phyloP scores from a whole-genome alignment of 345 rosid species.

The Chamaenerion angustifolium region DNA sequence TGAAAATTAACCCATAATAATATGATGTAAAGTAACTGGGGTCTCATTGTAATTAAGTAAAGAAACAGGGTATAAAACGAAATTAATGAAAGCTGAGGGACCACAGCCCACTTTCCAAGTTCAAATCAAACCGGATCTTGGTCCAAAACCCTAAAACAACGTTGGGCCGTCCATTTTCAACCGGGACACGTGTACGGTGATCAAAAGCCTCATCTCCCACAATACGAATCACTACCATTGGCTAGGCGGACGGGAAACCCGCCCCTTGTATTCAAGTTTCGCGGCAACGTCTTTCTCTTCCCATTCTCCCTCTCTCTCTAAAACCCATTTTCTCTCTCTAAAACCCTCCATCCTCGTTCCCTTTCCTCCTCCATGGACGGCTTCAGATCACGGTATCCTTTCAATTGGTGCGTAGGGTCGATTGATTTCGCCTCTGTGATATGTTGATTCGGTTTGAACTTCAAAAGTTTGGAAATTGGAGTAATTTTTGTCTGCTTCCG shows the following conservation, averaged over 20 bases:
- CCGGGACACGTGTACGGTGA: neutral
- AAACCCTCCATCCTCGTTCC: conserved; percentile 3
- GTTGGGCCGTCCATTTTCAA: neutral
- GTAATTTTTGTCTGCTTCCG: neutral
- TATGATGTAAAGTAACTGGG: no score
- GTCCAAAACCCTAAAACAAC: neutral
- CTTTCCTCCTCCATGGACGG: conserved; percentile 1
- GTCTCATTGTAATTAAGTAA: no score
- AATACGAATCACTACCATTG: conserved; percentile 3
- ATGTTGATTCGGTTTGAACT: conserved; percentile 4
- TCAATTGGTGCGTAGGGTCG: conserved; percentile 6
- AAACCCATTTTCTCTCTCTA: conserved; percentile 11
- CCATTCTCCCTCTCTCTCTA: conserved; percentile 6
- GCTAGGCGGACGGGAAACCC: neutral
- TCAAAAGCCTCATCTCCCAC: neutral
- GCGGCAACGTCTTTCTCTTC: conserved; percentile 41
- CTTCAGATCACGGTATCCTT: conserved; percentile 1
- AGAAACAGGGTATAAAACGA: no score
- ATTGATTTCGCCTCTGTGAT: neutral
- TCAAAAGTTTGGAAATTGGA: neutral
- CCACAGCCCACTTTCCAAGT: neutral
- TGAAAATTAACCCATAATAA: no score
- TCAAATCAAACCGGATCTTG: conserved; percentile 1
- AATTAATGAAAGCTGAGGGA: no score
- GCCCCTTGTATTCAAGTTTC: conserved; percentile 67